Conservation (phyloP, 2,329 filamentous ascomycete genomes). For the Ophiostoma ulmi region DNA sequence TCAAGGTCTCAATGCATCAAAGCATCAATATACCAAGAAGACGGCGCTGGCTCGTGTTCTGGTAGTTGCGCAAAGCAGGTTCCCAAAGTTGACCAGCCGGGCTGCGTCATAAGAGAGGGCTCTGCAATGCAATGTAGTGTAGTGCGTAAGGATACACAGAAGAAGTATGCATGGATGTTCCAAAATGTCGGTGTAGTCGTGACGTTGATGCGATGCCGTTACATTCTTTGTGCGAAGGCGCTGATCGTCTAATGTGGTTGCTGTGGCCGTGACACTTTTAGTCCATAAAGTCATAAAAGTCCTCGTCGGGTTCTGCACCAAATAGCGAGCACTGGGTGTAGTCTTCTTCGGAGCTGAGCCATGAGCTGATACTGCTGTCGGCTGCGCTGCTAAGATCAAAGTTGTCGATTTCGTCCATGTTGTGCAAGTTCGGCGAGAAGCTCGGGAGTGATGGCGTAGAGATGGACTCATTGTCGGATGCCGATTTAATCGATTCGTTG, state of each 20-base stretch:
- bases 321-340: not conserved
- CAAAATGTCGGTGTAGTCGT: not conserved
- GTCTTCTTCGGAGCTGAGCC: not conserved
- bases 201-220: not conserved
- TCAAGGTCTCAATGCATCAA: not conserved
- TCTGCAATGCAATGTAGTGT: not conserved
- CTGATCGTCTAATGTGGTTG: not conserved
- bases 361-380: not conserved
- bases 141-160: not conserved
- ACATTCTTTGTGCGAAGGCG: not conserved
- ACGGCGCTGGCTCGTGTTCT: not conserved
- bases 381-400: not conserved
- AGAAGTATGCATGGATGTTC: not conserved
- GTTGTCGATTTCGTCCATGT: not conserved
- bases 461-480: not conserved
- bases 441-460: not conserved
- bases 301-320: constrained; percentile 3
- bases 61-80: not conserved
- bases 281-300: constrained; percentile 25
- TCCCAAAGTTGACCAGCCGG: not conserved
- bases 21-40: not conserved
- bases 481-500: not conserved
- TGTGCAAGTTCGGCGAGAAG: not conserved
- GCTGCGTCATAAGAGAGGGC: not conserved
- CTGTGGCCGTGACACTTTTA: constrained; percentile 12